Evolutionary conservation across 257 asterid genomes (phyloP).

Genomic region (Solanum medicagineum): DNA sequence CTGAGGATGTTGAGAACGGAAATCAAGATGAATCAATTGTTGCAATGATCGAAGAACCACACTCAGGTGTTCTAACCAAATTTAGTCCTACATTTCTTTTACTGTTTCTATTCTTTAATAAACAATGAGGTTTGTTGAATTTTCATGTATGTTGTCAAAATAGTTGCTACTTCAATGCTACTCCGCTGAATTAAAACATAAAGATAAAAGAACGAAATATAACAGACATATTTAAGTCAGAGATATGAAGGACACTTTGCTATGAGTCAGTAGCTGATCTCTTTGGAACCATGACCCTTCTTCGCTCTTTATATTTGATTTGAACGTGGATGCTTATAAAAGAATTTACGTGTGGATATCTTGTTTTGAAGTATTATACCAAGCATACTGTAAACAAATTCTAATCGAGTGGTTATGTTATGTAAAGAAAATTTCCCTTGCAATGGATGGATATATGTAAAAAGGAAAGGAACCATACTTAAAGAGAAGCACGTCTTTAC

Average conservation of each 20-base stretch:
- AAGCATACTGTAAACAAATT: not conserved
- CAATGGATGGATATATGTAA: not conserved
- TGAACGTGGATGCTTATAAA: not conserved
- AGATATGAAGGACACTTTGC: not conserved
- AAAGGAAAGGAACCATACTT: not conserved
- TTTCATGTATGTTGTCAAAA: not conserved
- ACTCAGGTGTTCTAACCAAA: conserved; percentile 38
- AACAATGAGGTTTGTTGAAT: not conserved
- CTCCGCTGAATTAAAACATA: not conserved
- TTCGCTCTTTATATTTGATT: not conserved
- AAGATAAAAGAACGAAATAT: not conserved
- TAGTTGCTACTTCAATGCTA: not conserved
- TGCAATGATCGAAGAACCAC: conserved; percentile 55
- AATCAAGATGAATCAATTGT: conserved; percentile 65
- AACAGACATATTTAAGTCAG: not conserved
- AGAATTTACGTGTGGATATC: not conserved
- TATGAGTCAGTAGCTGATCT: not conserved
- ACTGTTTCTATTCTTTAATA: not conserved
- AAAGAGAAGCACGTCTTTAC: not conserved
- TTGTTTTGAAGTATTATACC: not conserved
- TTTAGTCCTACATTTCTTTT: not conserved
- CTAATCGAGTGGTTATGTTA: not conserved
- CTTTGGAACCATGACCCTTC: not conserved
- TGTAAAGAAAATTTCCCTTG: not conserved
- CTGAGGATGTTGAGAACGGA: conserved; percentile 51